Percentiles rank a stretch among this genome's conserved stretches.
Conservation (phyloP, 176 grass and related monocot genomes). For the Aechmea fasciata region DNA sequence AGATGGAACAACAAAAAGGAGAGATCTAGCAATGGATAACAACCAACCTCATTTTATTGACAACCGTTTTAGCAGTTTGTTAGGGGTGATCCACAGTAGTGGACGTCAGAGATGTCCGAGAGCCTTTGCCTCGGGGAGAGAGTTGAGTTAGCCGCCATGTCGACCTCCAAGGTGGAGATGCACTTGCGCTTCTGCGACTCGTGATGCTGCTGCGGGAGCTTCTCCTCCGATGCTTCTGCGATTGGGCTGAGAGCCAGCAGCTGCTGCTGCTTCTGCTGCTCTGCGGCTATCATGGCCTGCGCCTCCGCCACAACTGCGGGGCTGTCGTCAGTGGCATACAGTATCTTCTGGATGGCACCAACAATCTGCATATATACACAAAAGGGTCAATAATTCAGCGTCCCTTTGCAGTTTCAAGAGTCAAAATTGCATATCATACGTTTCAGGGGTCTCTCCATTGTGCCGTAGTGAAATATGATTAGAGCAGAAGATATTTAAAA, state of each 20-base stretch:
- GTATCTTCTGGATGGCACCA: slow-evolving; percentile 48
- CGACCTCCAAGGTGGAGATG: slow-evolving; percentile 53
- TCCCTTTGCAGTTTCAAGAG: too few relatives aligned
- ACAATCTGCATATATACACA: slow-evolving; percentile 38
- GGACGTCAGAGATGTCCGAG: slow-evolving; percentile 73
- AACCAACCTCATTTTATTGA: neutral
- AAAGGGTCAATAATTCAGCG: too few relatives aligned
- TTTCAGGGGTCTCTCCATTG: too few relatives aligned
- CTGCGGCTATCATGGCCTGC: slow-evolving; percentile 37
- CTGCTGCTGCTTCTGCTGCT: slow-evolving; percentile 28
- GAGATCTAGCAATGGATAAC: too few relatives aligned
- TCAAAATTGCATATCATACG: too few relatives aligned
- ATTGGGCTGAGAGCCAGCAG: slow-evolving; percentile 54
- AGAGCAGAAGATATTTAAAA: too few relatives aligned
- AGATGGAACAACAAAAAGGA: neutral
- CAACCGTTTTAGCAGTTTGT: slow-evolving; percentile 38
- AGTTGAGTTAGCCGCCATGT: slow-evolving; percentile 36
- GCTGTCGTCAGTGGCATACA: slow-evolving; percentile 62
- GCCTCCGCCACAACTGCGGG: slow-evolving; percentile 31
- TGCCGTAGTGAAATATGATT: too few relatives aligned
- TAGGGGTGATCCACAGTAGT: slow-evolving; percentile 55
- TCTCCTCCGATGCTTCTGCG: slow-evolving; percentile 56
- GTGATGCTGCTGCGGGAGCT: slow-evolving; percentile 21
- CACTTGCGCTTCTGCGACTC: slow-evolving; percentile 69
- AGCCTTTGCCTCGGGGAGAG: slow-evolving; percentile 51